Evolutionary conservation across 2,329 filamentous ascomycete genomes (phyloP), one percentile per base, ranked within the genome.

Genomic region (Leptographium procerum): DNA sequence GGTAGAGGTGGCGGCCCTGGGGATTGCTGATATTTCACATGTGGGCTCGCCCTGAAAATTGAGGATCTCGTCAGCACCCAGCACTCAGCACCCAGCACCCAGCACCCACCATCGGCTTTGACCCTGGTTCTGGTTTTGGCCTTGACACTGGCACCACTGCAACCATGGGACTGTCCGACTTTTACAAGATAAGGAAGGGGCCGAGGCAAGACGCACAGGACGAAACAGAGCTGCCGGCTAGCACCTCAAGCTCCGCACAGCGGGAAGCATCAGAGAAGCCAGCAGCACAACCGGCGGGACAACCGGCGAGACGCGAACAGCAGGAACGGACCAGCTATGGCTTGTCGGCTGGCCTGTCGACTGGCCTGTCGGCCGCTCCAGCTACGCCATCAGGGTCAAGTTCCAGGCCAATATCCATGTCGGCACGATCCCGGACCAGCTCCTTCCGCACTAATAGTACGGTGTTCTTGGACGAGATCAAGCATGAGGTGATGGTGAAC

Each of bases 401-500:
- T 63, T 80, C 78, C 16, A 76, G 79, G 22, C 77, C 78, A 55
- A 75, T 75, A 63, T 85, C 81, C 0, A 67, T 80, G 34, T 78
- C 77, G 0, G 76, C 69, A 31, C 72, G 69, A 48, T 81, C 79
- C n/a, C 56, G 53, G 4, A 36, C 34, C 24, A 57, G 57, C 50
- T 63, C 61, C 0, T 69, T 70, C 19, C 69, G 69, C 31, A 80
- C 77, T 2, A 70, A 67, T 53, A 82, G 77, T 66, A 82, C 79
- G 45, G 71, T 78, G 59, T 78, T 86, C 60, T 70, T 87, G 13
- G 85, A 88, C 60, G 86, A 88, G 62, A 87, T 89, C 71, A 88
- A 87, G 70, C 85, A 89, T 66, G 87, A 91, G 70, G 85, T 91
- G 61, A 91, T 91, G 87, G 86, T 88, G 61, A 90, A 88, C 71